Percentiles rank a stretch among this genome's conserved stretches.
phyloP scores from a whole-genome alignment of 306 rosid species.

The Leucaena leucocephala region DNA sequence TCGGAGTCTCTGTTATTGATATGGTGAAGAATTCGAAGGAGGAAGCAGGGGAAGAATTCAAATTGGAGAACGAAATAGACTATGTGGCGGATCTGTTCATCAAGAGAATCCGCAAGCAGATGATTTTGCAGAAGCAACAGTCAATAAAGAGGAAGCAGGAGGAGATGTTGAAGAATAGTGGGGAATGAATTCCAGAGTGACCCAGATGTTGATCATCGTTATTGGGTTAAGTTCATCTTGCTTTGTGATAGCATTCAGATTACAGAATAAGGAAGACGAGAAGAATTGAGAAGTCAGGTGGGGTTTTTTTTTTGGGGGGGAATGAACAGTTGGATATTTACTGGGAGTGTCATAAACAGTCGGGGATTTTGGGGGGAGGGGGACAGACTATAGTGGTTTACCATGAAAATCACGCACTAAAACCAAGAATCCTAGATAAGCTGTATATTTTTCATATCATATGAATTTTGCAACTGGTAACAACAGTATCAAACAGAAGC shows the following conservation, averaged over 20 bases:
- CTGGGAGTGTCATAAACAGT: not conserved
- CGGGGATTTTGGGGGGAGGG: not conserved
- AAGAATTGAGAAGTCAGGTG: not conserved
- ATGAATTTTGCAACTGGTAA: not conserved
- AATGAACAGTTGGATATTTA: not conserved
- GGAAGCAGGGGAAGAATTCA: slow-evolving; percentile 66
- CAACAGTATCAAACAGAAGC: not conserved
- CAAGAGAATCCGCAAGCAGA: slow-evolving; percentile 58
- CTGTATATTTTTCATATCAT: not conserved
- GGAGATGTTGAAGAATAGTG: slow-evolving; percentile 47
- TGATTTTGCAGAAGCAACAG: slow-evolving; percentile 65
- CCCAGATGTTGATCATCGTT: not conserved
- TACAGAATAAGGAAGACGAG: not conserved
- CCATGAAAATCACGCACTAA: not conserved
- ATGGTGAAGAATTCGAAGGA: slow-evolving; percentile 62
- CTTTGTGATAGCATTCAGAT: not conserved
- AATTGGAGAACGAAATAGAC: slow-evolving; percentile 74
- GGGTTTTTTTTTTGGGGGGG: not conserved
- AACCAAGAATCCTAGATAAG: not conserved
- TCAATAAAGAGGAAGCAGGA: slow-evolving; percentile 60
- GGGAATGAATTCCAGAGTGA: slow-evolving; percentile 7
- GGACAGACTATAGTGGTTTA: not conserved
- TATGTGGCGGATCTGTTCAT: slow-evolving; percentile 69
- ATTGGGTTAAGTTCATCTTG: not conserved
- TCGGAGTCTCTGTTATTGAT: slow-evolving; percentile 66